phyloP scores from a whole-genome alignment of 1,284 basidiomycete genomes.

The Omphalotus olearius region DNA sequence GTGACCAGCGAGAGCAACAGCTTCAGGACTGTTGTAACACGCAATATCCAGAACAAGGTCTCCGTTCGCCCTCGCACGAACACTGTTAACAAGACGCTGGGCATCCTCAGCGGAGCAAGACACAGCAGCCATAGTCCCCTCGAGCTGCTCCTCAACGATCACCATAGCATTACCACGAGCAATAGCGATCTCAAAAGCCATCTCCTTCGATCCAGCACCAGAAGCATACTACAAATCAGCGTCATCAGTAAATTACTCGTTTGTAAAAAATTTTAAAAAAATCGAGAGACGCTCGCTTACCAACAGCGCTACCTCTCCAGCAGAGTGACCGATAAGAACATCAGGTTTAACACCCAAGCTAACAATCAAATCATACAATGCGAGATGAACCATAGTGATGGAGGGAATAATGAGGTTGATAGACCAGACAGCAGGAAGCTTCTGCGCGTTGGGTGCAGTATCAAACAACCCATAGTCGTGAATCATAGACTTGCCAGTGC shows the following conservation, averaged over 20 bases:
- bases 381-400: constrained; percentile 35
- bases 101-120: constrained; percentile 18
- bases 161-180: constrained; percentile 22
- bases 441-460: background rate
- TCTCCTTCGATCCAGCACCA: constrained; percentile 26
- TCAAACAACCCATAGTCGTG: constrained; percentile 13
- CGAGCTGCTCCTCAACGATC: constrained; percentile 20
- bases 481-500: constrained; percentile 28
- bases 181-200: constrained; percentile 8
- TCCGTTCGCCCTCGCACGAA: constrained; percentile 1
- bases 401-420: constrained; percentile 26
- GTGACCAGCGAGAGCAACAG: constrained; percentile 30
- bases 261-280: no score
- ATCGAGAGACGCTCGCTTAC: no score
- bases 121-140: constrained; percentile 32
- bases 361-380: constrained; percentile 30
- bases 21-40: constrained; percentile 29
- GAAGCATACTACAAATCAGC: constrained; percentile 27
- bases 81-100: background rate
- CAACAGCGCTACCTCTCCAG: constrained; percentile 33
- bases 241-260: no score
- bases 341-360: constrained; percentile 28
- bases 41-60: constrained; percentile 25
- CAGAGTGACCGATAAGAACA: constrained; percentile 35
- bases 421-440: constrained; percentile 28